phyloP scores from a whole-genome alignment of 371 early-diverging fungal species.

The Rhizomucor miehei region DNA sequence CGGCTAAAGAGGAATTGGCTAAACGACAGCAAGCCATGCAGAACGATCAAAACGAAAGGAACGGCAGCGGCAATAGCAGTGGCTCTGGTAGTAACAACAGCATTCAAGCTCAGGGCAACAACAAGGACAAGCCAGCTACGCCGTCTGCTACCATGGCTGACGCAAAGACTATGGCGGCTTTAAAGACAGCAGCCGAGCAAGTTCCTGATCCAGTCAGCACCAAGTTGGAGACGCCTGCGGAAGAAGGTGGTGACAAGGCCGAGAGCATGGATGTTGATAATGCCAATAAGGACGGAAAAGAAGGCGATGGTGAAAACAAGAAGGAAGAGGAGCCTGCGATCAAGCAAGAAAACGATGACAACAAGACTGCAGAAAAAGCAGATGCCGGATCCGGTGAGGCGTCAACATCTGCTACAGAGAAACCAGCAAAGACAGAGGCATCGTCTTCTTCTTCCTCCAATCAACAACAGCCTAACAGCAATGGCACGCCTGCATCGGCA shows the following conservation, averaged over 20 bases:
- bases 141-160: conserved; percentile 13
- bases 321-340: conserved; percentile 4
- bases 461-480: too few species aligned
- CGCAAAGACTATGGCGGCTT: conserved; percentile 11
- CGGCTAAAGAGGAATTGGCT: conserved; percentile 87
- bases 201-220: not conserved
- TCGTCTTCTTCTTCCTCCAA: too few species aligned
- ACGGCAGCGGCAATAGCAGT: not conserved
- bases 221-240: not conserved
- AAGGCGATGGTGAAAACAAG: conserved; percentile 2
- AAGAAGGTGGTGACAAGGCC: not conserved
- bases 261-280: conserved; percentile 1
- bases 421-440: too few species aligned
- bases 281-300: not conserved
- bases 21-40: conserved; percentile 39
- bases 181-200: conserved; percentile 9
- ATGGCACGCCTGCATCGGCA: not conserved
- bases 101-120: not conserved
- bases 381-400: not conserved
- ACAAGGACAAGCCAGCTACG: conserved; percentile 7
- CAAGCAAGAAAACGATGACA: conserved; percentile 3
- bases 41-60: not conserved
- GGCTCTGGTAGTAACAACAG: too few species aligned
- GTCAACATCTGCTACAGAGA: too few species aligned
- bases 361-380: not conserved